Base-by-base conservation (phyloP, 352 stramenopile species). In the Phytophthora uliginosa region DNA sequence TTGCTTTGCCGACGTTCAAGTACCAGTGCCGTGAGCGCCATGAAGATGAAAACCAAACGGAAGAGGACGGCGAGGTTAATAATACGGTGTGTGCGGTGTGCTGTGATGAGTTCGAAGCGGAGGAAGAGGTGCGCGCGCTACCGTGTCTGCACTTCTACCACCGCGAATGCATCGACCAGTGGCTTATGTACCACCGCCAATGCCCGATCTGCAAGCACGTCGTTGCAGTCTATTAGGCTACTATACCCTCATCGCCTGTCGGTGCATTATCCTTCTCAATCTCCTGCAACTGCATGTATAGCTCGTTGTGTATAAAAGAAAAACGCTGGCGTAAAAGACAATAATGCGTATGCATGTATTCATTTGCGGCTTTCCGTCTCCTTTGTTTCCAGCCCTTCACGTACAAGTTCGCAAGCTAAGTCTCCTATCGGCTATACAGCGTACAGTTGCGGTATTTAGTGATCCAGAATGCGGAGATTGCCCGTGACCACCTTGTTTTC, bases 401-500 rank as follows among this genome's bases (percentile, higher is more conserved):
- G n/a, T 57, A 60, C 47, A 66, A 34, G 34, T 34, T 51, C 28
- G 38, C 42, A 24, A 54, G 38, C 60, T n/a, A 17, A 57, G 55
- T 55, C 34, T 61, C 42, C 34, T 62, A 18, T 45, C 15, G 7
- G 42, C 42, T 50, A 10, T 50, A 50, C 42, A 24, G 42, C 42
- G 42, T 24, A 50, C 42, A 17, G 18, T 42, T 42, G 6, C 40
- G 7, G 42, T n/a, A 50, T 48, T 89, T 84, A 98, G 79, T 98
- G 93, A 76, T 98, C 95, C 40, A 98, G 83, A 61, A 98, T 98
- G 38, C 93, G 85, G 51, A 98, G 69, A 71, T 98, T 98, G 34
- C 95, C 95, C 1, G 95, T 98, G 62, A 98, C 94, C 47, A 98
- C 95, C 79, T 98, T 98, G 76, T 98, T 94, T 83, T 98, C 87